These are phyloP conservation scores for Tetracladium setigerum DNA, from an alignment of 495 filamentous ascomycete species.

Conservation along the genomic window DNA sequence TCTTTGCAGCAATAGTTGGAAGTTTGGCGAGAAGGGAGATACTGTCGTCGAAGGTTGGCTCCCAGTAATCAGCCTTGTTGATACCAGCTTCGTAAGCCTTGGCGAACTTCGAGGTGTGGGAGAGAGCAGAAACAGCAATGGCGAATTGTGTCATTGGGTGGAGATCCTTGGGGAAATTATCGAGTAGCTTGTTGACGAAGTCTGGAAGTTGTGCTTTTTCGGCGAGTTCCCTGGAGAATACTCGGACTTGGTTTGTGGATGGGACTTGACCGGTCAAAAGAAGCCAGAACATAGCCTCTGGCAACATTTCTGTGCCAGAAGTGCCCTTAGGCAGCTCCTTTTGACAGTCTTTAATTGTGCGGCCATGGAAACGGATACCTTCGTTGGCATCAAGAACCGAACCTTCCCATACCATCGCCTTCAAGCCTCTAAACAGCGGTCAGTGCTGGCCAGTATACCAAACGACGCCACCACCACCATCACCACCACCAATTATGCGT, in stretches of 20 bases:
- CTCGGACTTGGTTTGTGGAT: slow-evolving; percentile 68
- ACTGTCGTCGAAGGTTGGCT: slow-evolving; percentile 93
- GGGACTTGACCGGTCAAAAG: slow-evolving; percentile 91
- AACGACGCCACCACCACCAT: too few species aligned
- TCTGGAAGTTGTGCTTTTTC: slow-evolving; percentile 77
- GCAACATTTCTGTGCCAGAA: slow-evolving; percentile 95
- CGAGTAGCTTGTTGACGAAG: slow-evolving; percentile 81
- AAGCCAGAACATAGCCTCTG: slow-evolving; percentile 99
- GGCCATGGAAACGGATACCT: slow-evolving; percentile 96
- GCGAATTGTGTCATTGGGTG: slow-evolving; percentile 99
- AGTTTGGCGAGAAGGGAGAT: slow-evolving; percentile 94
- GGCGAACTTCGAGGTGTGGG: slow-evolving; percentile 86
- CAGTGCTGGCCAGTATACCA: too few species aligned
- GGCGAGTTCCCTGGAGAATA: slow-evolving; percentile 76
- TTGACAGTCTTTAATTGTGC: slow-evolving; percentile 97
- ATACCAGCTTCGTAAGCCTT: slow-evolving; percentile 86
- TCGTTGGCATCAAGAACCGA: slow-evolving; percentile 95
- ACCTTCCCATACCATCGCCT: slow-evolving; percentile 98
- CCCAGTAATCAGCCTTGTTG: slow-evolving; percentile 95
- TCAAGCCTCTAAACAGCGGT: slow-evolving; percentile 56
- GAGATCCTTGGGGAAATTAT: slow-evolving; percentile 77
- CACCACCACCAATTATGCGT: too few species aligned
- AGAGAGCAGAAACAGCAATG: slow-evolving; percentile 87
- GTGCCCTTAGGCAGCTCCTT: slow-evolving; percentile 86
- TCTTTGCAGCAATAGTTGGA: slow-evolving; percentile 91